A percentile compares a stretch with the other conserved stretches of the same genome.
Conservation (phyloP, 129 eudicot species). For the Chrysanthemum lavandulifolium region DNA sequence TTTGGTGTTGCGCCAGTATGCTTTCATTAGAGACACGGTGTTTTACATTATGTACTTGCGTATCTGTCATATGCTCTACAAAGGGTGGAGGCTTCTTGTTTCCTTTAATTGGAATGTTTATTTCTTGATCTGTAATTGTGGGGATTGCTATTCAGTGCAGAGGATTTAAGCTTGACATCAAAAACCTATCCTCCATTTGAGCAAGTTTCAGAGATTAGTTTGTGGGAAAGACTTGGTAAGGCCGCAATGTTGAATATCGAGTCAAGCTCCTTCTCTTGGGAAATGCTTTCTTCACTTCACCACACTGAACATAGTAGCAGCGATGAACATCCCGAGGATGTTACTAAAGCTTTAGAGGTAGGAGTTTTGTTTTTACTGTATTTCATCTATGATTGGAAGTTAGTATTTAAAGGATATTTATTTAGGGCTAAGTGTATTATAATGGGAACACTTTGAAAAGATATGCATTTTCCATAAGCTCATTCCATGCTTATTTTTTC, state of each 20-base stretch:
- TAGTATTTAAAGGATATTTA: too few relatives aligned
- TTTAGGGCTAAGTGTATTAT: too few relatives aligned
- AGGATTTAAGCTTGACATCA: slow-evolving; percentile 40
- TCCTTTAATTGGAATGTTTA: slow-evolving; percentile 7
- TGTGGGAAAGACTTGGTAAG: slow-evolving; percentile 95
- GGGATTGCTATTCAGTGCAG: slow-evolving; percentile 59
- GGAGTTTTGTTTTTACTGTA: not conserved
- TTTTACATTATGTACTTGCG: too few relatives aligned
- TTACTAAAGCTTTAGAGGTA: slow-evolving; percentile 87
- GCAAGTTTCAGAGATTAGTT: slow-evolving; percentile 63
- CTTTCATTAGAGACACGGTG: too few relatives aligned
- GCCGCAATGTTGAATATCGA: slow-evolving; percentile 84
- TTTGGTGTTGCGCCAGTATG: too few relatives aligned
- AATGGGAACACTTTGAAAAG: too few relatives aligned
- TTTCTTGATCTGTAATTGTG: not conserved
- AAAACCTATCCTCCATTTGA: slow-evolving; percentile 47
- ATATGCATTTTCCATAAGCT: too few relatives aligned
- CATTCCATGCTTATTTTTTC: too few relatives aligned
- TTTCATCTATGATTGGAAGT: too few relatives aligned
- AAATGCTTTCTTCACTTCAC: slow-evolving; percentile 93
- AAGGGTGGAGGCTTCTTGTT: slow-evolving; percentile 10
- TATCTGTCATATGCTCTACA: not conserved
- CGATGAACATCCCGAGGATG: slow-evolving; percentile 89
- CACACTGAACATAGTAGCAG: slow-evolving; percentile 90
- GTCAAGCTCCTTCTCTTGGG: slow-evolving; percentile 84